Evolutionary conservation across 139 green algal species (phyloP).

Genomic region (Pseudopediastrum boryanum): DNA sequence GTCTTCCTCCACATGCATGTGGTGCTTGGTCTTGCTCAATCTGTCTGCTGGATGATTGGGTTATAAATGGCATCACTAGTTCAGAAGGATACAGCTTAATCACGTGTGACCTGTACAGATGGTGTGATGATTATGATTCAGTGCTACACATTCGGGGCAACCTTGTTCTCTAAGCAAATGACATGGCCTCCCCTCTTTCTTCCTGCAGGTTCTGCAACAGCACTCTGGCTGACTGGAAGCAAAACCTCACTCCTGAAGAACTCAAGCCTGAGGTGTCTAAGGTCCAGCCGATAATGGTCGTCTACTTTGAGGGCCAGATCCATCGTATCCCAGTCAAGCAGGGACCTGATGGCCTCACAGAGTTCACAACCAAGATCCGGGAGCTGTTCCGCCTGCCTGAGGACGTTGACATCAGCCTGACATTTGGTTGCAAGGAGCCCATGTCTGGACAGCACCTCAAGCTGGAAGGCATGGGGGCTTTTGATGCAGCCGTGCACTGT

Average conservation of each 20-base stretch:
- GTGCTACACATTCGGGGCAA: background rate
- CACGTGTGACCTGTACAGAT: background rate
- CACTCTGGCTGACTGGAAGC: slow-evolving; percentile 62
- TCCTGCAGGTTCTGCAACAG: slow-evolving; percentile 61
- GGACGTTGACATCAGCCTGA: slow-evolving; percentile 71
- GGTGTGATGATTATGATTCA: too few relatives aligned
- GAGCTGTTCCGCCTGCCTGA: slow-evolving; percentile 51
- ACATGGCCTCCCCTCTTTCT: too few relatives aligned
- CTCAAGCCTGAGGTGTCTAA: slow-evolving; percentile 60
- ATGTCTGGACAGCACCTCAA: slow-evolving; percentile 67
- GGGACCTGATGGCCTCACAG: slow-evolving; percentile 55
- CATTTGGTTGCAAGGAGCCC: slow-evolving; percentile 73
- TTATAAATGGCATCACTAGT: background rate
- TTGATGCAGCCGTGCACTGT: slow-evolving; percentile 72
- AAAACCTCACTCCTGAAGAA: slow-evolving; percentile 55
- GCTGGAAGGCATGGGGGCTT: slow-evolving; percentile 69
- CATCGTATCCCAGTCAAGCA: slow-evolving; percentile 68
- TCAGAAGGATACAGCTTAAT: background rate
- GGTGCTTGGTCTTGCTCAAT: background rate
- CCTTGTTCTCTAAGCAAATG: too few relatives aligned
- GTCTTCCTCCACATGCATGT: background rate
- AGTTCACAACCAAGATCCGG: slow-evolving; percentile 64
- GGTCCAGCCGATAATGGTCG: slow-evolving; percentile 73
- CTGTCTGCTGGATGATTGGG: background rate
- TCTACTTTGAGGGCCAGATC: slow-evolving; percentile 72